phyloP scores from a whole-genome alignment of 2,329 filamentous ascomycete genomes.

The Trichoderma sp. region DNA sequence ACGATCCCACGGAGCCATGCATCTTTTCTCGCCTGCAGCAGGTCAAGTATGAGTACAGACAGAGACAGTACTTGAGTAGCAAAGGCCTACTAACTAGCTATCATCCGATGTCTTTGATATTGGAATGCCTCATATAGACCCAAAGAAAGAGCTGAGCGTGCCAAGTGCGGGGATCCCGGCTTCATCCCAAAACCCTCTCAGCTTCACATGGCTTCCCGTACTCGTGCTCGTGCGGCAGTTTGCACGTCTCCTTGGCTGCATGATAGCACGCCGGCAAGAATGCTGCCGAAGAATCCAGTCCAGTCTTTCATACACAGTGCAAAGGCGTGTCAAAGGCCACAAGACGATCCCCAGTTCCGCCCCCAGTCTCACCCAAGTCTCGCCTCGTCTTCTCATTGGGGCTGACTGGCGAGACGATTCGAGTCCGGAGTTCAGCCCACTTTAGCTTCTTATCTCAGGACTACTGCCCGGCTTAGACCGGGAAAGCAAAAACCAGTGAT shows the following conservation, averaged over 20 bases:
- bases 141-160: neutral
- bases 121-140: too few species aligned
- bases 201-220: neutral
- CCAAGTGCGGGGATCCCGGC: constrained; percentile 9
- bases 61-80: neutral
- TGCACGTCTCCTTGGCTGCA: neutral
- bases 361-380: neutral
- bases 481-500: neutral
- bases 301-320: neutral
- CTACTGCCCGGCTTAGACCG: neutral
- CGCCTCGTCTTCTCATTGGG: neutral
- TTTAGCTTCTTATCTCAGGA: neutral
- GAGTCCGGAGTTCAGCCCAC: neutral
- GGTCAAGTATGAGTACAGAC: neutral
- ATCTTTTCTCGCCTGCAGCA: neutral
- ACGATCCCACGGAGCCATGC: neutral
- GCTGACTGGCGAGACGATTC: neutral
- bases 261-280: neutral
- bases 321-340: neutral
- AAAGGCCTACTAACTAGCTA: neutral
- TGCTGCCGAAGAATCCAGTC: neutral
- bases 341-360: neutral
- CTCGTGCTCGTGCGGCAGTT: neutral
- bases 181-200: neutral
- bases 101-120: neutral